A percentile compares a stretch with the other conserved stretches of the same genome.
Conservation (phyloP, 208 protist genomes). For the Trichomonas vaginalis region DNA sequence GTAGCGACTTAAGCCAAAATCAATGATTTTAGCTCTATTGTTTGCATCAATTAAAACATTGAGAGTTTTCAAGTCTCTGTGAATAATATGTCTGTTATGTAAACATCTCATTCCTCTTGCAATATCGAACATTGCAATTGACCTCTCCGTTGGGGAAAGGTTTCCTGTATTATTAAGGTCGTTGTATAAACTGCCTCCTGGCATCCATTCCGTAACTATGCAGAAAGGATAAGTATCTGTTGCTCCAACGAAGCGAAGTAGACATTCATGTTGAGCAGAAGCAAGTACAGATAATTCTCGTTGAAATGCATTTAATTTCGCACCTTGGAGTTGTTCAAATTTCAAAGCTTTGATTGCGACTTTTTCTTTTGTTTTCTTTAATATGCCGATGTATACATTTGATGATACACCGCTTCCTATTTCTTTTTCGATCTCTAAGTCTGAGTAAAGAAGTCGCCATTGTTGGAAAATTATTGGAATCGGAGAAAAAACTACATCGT, state of each 20-base stretch:
- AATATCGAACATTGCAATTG: not conserved
- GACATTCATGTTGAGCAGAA: no score
- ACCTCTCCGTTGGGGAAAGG: not conserved
- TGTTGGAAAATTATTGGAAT: not conserved
- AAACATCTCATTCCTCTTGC: not conserved
- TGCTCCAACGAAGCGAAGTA: not conserved
- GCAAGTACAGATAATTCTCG: not conserved
- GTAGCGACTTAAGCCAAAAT: not conserved
- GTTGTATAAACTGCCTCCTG: not conserved
- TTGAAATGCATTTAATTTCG: not conserved
- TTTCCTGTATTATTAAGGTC: not conserved
- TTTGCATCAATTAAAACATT: not conserved
- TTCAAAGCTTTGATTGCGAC: not conserved
- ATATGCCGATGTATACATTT: not conserved
- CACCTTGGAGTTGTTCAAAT: not conserved
- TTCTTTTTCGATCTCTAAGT: not conserved
- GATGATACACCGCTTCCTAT: not conserved
- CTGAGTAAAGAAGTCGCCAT: not conserved
- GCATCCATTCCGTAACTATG: slow-evolving; percentile 7
- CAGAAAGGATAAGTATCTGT: slow-evolving; percentile 3
- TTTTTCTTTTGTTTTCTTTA: not conserved
- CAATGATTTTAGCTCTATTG: not conserved
- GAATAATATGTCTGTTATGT: not conserved
- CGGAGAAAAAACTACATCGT: not conserved
- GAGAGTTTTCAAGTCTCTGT: not conserved